Evolutionary conservation across 2,329 filamentous ascomycete species (phyloP), one percentile per base, ranked within the genome.

Genomic region (Ambrosiella xylebori): DNA sequence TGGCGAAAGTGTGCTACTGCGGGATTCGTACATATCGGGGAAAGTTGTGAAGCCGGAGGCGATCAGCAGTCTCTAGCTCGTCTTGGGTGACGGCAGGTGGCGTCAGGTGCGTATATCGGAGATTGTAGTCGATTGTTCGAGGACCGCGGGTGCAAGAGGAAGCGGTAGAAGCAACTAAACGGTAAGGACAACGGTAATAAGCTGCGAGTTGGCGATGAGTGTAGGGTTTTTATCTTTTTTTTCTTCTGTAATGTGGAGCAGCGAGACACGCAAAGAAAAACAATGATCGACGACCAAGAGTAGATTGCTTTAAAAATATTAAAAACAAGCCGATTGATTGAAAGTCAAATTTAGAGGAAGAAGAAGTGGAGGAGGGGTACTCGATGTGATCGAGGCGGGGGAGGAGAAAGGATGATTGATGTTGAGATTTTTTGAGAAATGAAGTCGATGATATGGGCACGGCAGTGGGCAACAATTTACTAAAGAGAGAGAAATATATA

Each of bases 21-120:
- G 45, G 37, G 37, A 52, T 60, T 60, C 45, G 58, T 49, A 60
- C 58, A 60, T 60, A 52, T 57, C 58, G 58, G 38, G 58, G 40
- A 47, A 47, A 47, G 2, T 15, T n/a, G 44, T 15, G n/a, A 17
- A 47, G 7, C 13, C 44, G 50, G 19, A 51, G 45, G 51, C 57
- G 51, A 57, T 35, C 56, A 52, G 56, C 56, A 27, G 53, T 15
- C 44, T 49, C 44, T 49, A 27, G 27, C 27, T 27, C 27, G 27
- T 27, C 27, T 27, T 27, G 11, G 11, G 45, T 7, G 15, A 27
- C 11, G 45, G 13, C 9, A 38, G 37, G 39, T 37, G 15, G 27
- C 45, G 45, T 50, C 15, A 50, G 27, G 4, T 27, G 27, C 27
- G 27, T 27, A 3, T 27, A 2, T 4, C 3, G 27, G 27, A 3